These are phyloP conservation scores for Sporobolus alterniflorus DNA, from an alignment of 202 grass and related monocot genomes.

Conservation along the genomic window DNA sequence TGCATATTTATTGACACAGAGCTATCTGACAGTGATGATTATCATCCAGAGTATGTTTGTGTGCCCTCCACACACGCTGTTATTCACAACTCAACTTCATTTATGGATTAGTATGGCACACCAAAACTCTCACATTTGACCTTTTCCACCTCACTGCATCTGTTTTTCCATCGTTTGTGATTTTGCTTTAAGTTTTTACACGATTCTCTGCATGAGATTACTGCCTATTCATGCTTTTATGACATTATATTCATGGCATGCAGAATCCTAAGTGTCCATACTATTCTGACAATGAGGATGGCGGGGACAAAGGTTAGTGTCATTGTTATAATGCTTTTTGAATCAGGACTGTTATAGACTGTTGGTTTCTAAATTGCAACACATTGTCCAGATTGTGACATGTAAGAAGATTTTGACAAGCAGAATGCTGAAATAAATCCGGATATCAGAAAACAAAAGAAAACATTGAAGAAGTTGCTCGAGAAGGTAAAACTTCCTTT, in stretches of 20 bases:
- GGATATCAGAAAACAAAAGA: constrained; percentile 69
- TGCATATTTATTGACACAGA: constrained; percentile 39
- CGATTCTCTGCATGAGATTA: neutral
- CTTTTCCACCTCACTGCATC: neutral
- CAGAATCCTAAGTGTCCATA: constrained; percentile 82
- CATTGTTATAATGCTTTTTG: constrained; percentile 14
- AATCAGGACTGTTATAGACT: neutral
- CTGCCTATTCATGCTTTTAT: neutral
- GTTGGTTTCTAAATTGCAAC: constrained; percentile 28
- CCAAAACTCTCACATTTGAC: neutral
- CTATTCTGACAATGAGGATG: constrained; percentile 75
- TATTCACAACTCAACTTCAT: constrained; percentile 7
- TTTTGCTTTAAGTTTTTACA: constrained; percentile 10
- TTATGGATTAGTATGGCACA: neutral
- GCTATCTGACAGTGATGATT: constrained; percentile 78
- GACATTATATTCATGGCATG: constrained; percentile 21
- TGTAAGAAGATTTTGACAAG: constrained; percentile 40
- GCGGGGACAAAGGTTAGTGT: constrained; percentile 48
- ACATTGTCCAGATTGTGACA: constrained; percentile 48
- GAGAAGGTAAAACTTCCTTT: constrained; percentile 63
- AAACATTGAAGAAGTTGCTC: constrained; percentile 69
- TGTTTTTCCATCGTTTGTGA: neutral
- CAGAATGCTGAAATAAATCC: constrained; percentile 65
- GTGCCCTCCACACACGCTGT: neutral
- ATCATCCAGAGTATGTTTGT: constrained; percentile 73